Evolutionary conservation across 352 stramenopile genomes (phyloP).

Genomic region (Phytophthora cryptogea): DNA sequence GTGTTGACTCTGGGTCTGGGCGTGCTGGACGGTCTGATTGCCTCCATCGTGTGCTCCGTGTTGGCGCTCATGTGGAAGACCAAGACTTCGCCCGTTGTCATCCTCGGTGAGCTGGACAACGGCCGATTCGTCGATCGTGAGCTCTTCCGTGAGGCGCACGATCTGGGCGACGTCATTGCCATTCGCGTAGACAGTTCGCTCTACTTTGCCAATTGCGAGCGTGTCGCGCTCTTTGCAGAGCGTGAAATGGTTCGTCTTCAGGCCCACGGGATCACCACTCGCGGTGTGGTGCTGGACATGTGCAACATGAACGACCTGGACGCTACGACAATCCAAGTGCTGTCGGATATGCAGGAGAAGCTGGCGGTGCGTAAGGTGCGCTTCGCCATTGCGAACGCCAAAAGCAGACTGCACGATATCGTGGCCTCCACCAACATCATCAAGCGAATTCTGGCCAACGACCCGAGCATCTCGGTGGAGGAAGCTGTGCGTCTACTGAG

Average conservation of each 20-base stretch:
- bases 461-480: constrained; percentile 37
- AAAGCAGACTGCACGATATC: constrained; percentile 45
- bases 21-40: constrained; percentile 51
- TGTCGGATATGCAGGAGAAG: constrained; percentile 67
- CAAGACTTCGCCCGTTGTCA: constrained; percentile 40
- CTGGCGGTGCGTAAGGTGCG: constrained; percentile 45
- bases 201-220: constrained; percentile 67
- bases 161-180: constrained; percentile 42
- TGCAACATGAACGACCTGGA: constrained; percentile 64
- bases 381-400: constrained; percentile 55
- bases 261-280: constrained; percentile 30
- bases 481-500: constrained; percentile 40
- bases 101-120: constrained; percentile 49
- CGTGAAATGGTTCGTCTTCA: constrained; percentile 40
- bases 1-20: constrained; percentile 51
- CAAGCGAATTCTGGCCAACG: constrained; percentile 43
- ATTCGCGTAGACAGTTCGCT: constrained; percentile 63
- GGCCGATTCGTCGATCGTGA: constrained; percentile 44
- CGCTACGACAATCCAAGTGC: constrained; percentile 65
- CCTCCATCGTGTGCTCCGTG: constrained; percentile 59
- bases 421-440: constrained; percentile 53
- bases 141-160: constrained; percentile 32
- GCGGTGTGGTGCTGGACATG: constrained; percentile 56
- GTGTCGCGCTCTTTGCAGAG: constrained; percentile 44
- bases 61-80: constrained; percentile 64